Conservation (phyloP, 495 filamentous ascomycete species). For the Annulohypoxylon moriforme region DNA sequence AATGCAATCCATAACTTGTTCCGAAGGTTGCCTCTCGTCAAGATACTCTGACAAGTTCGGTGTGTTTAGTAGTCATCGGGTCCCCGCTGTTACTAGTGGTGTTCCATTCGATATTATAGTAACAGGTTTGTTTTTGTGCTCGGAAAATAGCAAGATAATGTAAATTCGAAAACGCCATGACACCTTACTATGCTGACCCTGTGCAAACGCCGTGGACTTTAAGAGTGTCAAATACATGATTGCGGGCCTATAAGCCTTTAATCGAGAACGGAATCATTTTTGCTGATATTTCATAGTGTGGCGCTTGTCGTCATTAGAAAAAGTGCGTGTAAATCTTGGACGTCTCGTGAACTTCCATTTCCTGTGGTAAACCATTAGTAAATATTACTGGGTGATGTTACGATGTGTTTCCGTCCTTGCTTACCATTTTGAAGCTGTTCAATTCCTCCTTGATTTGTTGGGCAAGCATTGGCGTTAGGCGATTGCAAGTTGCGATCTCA, state of each 20-base stretch:
- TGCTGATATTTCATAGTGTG: slow-evolving; percentile 46
- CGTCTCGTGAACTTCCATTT: slow-evolving; percentile 99
- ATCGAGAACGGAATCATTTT: slow-evolving; percentile 51
- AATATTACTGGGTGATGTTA: background rate
- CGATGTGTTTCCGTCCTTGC: slow-evolving; percentile 42
- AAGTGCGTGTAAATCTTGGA: slow-evolving; percentile 99
- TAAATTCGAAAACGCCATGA: slow-evolving; percentile 60
- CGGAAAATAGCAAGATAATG: slow-evolving; percentile 43
- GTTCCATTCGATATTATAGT: slow-evolving; percentile 39
- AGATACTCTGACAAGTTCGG: slow-evolving; percentile 21
- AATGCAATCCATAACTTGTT: slow-evolving; percentile 6
- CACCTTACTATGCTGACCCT: slow-evolving; percentile 64
- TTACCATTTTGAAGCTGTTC: slow-evolving; percentile 99
- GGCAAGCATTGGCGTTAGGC: slow-evolving; percentile 93
- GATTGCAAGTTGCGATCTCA: slow-evolving; percentile 97
- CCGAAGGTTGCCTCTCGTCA: slow-evolving; percentile 18
- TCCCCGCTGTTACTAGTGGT: slow-evolving; percentile 25
- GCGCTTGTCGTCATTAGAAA: slow-evolving; percentile 72
- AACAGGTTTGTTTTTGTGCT: slow-evolving; percentile 38
- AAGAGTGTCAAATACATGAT: slow-evolving; percentile 57
- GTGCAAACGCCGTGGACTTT: slow-evolving; percentile 49
- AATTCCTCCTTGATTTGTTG: slow-evolving; percentile 99
- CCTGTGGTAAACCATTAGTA: slow-evolving; percentile 68
- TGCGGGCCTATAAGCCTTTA: slow-evolving; percentile 47
- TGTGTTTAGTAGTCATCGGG: slow-evolving; percentile 14